A percentile compares a stretch with the other conserved stretches of the same genome.
These are phyloP conservation scores for Trifolium subterraneum DNA, from an alignment of 306 rosid species.

Conservation along the genomic window DNA sequence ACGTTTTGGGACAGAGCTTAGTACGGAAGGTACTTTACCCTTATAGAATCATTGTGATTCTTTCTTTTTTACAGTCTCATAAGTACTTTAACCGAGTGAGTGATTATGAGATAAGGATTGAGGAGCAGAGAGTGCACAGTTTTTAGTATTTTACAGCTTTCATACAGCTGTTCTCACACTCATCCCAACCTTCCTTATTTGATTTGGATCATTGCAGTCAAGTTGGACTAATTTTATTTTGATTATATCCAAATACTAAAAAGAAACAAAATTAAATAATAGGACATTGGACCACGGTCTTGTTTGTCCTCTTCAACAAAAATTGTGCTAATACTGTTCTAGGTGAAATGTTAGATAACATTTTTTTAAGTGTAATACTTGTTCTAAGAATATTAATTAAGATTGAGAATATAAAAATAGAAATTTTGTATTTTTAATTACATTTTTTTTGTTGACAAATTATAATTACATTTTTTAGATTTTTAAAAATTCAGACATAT, in stretches of 20 bases:
- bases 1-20: constrained; percentile 1
- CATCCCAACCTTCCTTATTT: background rate
- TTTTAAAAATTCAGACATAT: too few relatives aligned
- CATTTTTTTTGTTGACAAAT: too few relatives aligned
- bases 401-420: too few relatives aligned
- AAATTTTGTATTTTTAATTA: too few relatives aligned
- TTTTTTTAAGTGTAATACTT: too few relatives aligned
- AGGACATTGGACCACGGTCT: constrained; percentile 15
- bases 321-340: background rate
- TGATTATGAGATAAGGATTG: constrained; percentile 36
- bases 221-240: constrained; percentile 24
- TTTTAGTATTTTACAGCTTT: constrained; percentile 44
- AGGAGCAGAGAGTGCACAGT: background rate
- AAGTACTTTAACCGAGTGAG: background rate
- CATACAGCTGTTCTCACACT: constrained; percentile 42
- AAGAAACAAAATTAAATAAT: background rate
- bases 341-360: background rate
- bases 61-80: background rate
- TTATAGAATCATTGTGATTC: constrained; percentile 5
- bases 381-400: too few relatives aligned
- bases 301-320: constrained; percentile 23
- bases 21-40: constrained; percentile 43
- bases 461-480: too few relatives aligned
- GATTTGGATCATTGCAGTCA: constrained; percentile 34
- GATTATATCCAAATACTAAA: background rate